These are phyloP conservation scores for Cutaneotrichosporon cavernicola DNA, from an alignment of 1,284 basidiomycete genomes.

Conservation along the genomic window DNA sequence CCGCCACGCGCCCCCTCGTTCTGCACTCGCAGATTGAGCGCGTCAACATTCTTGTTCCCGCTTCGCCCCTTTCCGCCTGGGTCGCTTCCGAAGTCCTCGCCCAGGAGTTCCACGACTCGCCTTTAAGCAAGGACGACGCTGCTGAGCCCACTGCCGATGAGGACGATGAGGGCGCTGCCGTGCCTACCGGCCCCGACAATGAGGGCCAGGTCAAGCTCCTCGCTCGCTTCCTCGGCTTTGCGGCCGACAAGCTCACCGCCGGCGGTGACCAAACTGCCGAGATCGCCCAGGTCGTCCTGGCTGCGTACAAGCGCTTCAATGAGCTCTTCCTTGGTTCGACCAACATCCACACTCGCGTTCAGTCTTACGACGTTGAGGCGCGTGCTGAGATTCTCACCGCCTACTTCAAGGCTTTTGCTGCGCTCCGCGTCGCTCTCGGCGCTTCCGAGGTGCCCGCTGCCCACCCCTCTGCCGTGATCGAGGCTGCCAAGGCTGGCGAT, in stretches of 20 bases:
- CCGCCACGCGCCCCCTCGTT: conserved; percentile 53
- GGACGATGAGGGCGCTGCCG: conserved; percentile 44
- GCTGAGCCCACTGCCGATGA: conserved; percentile 48
- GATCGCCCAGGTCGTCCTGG: conserved; percentile 67
- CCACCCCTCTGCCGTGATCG: conserved; percentile 71
- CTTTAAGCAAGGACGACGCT: conserved; percentile 51
- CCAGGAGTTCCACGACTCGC: conserved; percentile 75
- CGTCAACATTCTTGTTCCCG: conserved; percentile 77
- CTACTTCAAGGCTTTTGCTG: conserved; percentile 75
- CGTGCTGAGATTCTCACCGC: conserved; percentile 74
- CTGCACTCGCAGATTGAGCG: conserved; percentile 50
- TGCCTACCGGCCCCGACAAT: conserved; percentile 32
- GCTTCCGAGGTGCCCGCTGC: conserved; percentile 61
- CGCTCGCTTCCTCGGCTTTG: conserved; percentile 74
- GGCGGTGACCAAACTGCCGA: conserved; percentile 58
- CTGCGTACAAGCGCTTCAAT: conserved; percentile 74
- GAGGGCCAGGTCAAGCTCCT: conserved; percentile 72
- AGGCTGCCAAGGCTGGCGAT: conserved; percentile 65
- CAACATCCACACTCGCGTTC: conserved; percentile 73
- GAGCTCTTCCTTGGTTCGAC: conserved; percentile 66
- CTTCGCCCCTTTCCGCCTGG: conserved; percentile 70
- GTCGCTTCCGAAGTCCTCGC: conserved; percentile 81
- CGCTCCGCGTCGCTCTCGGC: conserved; percentile 65
- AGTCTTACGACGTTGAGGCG: conserved; percentile 70
- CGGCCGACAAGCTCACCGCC: conserved; percentile 64